Evolutionary conservation across 2,329 filamentous ascomycete species (phyloP), one percentile per base, ranked within the genome.

Genomic region (Paraphoma chrysanthemicola): DNA sequence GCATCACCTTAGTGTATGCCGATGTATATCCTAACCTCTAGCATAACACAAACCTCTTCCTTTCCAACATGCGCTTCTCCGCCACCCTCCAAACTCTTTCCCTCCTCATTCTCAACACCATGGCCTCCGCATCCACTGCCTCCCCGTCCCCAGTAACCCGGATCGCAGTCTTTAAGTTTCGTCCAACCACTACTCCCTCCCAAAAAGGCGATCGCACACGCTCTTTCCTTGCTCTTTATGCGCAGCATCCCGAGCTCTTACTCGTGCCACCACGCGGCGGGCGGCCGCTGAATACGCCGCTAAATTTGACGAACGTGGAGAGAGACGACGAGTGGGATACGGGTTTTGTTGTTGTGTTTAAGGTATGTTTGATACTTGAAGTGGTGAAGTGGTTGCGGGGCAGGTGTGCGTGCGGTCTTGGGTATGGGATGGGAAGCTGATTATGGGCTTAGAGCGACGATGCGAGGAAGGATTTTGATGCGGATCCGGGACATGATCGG

Each of bases 311-410:
- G 12, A 54, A 62, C 30, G 65, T 71, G 7, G 62, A 67, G 53
- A 57, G 67, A 46, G 68, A 69, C 39, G 55, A 42, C 18, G 59
- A 30, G 0, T 69, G 69, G 69, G 69, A 72, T 59, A 58, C 61
- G 28, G 67, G 69, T 11, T 70, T 72, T 42, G 46, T 70, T 12
- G 65, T 68, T 23, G 54, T 59, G 14, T 72, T 72, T 18, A 72
- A 68, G 58, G 66, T 67, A 53, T 31, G 57, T 59, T n/a, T 11
- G 33, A 38, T n/a, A 6, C 33, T 38, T n/a, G 3, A 3, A 2
- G 33, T 38, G 33, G 10, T 2, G 2, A 6, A 6, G 33, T n/a
- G 3, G 33, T 2, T 23, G 23, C 5, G 23, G 23, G 23, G 23
- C 3, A 23, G 5, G 23, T 23, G 23, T 23, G n/a, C n/a, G n/a